These are phyloP conservation scores for Glonium stellatum DNA, from an alignment of 495 filamentous ascomycete genomes.

Conservation along the genomic window DNA sequence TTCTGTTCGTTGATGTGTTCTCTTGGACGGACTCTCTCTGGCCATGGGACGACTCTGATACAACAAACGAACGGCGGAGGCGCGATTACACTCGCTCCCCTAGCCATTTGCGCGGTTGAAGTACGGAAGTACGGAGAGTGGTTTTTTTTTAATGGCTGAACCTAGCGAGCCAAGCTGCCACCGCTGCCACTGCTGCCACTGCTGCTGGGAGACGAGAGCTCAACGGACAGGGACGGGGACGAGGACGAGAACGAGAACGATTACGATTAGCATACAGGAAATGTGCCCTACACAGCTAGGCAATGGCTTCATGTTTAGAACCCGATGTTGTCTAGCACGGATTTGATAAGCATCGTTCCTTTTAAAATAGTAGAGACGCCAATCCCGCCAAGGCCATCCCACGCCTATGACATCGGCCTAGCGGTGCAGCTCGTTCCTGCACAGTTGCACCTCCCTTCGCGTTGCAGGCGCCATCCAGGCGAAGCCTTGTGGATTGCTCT, in stretches of 20 bases:
- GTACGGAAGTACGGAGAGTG: too few species aligned
- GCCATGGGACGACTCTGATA: background rate
- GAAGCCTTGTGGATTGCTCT: background rate
- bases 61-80: background rate
- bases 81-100: too few species aligned
- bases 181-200: too few species aligned
- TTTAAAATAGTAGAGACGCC: background rate
- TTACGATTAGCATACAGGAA: too few species aligned
- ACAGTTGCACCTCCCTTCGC: background rate
- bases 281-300: too few species aligned
- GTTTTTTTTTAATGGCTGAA: too few species aligned
- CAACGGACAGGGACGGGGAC: too few species aligned
- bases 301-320: background rate
- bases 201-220: too few species aligned
- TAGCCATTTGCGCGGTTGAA: too few species aligned
- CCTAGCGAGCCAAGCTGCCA: too few species aligned
- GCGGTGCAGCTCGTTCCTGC: background rate
- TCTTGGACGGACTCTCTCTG: background rate
- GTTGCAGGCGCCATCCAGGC: conserved; percentile 2
- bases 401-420: conserved; percentile 5
- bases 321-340: background rate
- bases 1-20: background rate
- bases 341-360: conserved; percentile 6
- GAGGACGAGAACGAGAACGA: too few species aligned
- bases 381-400: conserved; percentile 1